Evolutionary conservation across 352 stramenopile genomes (phyloP), one percentile per base, ranked within the genome.

Genomic region (Phytophthora agathidicida): DNA sequence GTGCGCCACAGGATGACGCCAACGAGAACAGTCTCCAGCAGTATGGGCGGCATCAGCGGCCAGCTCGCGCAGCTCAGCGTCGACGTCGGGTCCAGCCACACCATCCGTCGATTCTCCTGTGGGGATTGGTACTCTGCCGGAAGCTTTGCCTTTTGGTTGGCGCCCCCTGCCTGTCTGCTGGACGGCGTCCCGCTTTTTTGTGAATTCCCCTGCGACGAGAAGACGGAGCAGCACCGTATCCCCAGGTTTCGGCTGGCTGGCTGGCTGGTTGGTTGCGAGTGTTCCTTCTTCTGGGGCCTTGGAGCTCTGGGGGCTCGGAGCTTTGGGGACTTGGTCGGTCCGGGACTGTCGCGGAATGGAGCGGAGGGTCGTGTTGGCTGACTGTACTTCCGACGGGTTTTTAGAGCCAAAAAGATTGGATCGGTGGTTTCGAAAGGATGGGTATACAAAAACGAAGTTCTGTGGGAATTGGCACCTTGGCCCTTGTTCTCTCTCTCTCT

Each of bases 1-100:
- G 66, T 72, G 17, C 81, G 78, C 81, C 81, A 91, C 17, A 88
- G 47, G 20, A 85, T 75, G 22, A 73, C 56, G 22, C 55, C 41
- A 7, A 63, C 35, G 5, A 89, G 68, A 26, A 70, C 48, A 23
- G 39, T 44, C 35, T 91, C 81, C 30, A 89, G 58, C 42, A 77
- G 28, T 48, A 88, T 51, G 41, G 75, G 76, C 50, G 74, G 72
- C 58, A 86, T 39, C 38, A 86, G 50, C 35, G 59, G 19, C 74
- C 64, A 82, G 62, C 65, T 83, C 20, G 48, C 53, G 64, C 80
- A 90, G 19, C 42, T 23, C 53, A 68, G 62, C 42, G 44, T 41
- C 16, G 65, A 50, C 30, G 62, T 32, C 30, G 46, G 38, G 46
- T 68, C 61, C 37, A 78, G 45, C 63, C 58, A 77, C 68, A 79